Evolutionary conservation across 495 filamentous ascomycete species (phyloP), one percentile per base, ranked within the genome.

Genomic region (Lophiotrema nucula): DNA sequence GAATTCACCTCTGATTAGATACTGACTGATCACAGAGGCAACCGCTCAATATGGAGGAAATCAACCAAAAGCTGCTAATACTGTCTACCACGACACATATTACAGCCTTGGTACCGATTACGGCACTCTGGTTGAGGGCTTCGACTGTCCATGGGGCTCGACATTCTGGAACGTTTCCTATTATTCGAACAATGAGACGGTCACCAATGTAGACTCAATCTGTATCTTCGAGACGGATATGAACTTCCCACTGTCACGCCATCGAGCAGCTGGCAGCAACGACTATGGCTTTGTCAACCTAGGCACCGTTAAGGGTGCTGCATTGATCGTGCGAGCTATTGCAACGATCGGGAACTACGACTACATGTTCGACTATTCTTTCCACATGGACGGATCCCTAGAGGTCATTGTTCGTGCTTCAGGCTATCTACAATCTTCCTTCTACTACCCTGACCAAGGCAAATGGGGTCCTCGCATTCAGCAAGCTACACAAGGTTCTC

Each of bases 291-390:
- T 63, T 47, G 8, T 4, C 21, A 58, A 62, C 31, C 33, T 62
- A 1, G 54, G 58, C 16, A 52, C 47, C 24, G 58, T 62, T 23
- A 62, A 62, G 38, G 58, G 58, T 3, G 39, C 54, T 24, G 10
- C 22, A 4, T 45, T 60, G 3, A 56, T 43, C n/a, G 53, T 58
- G 2, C 42, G 62, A 15, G 18, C 33, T 16, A 48, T 66, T 22
- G 58, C 60, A 8, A 66, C 62, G 16, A 42, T 65, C 38, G 62
- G 62, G 8, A 64, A 64, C 27, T 60, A 64, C 48, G 60, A 64
- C 43, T 65, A 62, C 52, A 65, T 53, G 45, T 61, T 65, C 23
- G 52, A 56, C 22, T 65, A 65, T 38, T 28, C 26, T 10, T 65
- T 62, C 44, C 51, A 65, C 52, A 38, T 65, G 12, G 62, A 65